Conservation (phyloP, 768 basidiomycete genomes). For the Boletus vermiculosoides region DNA sequence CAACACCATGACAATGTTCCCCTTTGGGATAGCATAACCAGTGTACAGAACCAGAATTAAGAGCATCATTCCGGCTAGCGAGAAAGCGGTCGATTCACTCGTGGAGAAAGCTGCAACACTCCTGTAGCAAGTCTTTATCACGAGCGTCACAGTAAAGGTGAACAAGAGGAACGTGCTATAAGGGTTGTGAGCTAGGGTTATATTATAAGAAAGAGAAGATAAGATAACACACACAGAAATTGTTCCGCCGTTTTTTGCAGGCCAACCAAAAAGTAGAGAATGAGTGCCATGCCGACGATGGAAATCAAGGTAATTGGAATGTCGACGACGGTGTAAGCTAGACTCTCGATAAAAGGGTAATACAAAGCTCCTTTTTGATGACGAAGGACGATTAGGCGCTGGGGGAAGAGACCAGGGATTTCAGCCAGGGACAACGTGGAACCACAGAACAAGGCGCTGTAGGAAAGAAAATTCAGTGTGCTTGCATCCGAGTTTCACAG, state of each 20-base stretch:
- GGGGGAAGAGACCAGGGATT: conserved; percentile 44
- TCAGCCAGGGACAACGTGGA: conserved; percentile 54
- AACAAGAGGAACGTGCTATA: conserved; percentile 58
- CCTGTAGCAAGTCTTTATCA: conserved; percentile 78
- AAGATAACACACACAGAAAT: conserved; percentile 14
- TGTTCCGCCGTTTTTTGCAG: conserved; percentile 19
- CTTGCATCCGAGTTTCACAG: background rate
- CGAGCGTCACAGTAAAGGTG: conserved; percentile 49
- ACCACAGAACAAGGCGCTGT: conserved; percentile 48
- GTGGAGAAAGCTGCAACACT: conserved; percentile 54
- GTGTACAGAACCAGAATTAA: conserved; percentile 42
- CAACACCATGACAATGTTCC: conserved; percentile 9
- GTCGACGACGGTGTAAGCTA: conserved; percentile 46
- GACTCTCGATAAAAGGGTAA: conserved; percentile 45
- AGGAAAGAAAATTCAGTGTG: conserved; percentile 19
- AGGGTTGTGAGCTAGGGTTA: conserved; percentile 36
- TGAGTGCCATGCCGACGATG: conserved; percentile 1
- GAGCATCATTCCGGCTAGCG: conserved; percentile 32
- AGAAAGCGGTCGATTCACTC: conserved; percentile 49
- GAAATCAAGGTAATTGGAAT: conserved; percentile 38
- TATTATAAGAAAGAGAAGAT: too few species aligned
- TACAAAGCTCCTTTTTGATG: conserved; percentile 48
- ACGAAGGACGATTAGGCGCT: conserved; percentile 42
- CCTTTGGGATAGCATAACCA: conserved; percentile 37
- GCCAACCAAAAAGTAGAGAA: conserved; percentile 21